A percentile compares a stretch with the other conserved stretches of the same genome.
These are phyloP conservation scores for Naematelia aurantialba DNA, from an alignment of 768 basidiomycete species.

Conservation along the genomic window DNA sequence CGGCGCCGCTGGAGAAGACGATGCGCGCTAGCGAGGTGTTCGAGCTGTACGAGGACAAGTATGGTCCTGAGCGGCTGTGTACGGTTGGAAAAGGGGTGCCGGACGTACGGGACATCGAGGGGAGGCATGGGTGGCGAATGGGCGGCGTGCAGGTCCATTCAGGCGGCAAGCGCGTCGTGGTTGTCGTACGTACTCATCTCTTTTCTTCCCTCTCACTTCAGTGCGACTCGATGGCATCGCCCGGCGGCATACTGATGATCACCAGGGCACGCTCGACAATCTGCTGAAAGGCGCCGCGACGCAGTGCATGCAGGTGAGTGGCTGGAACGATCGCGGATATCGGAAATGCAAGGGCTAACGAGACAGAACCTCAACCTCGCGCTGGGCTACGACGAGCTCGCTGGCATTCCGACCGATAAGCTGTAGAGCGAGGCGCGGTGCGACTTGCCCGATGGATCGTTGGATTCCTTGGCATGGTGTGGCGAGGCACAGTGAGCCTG, in stretches of 20 bases:
- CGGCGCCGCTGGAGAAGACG: constrained; percentile 68
- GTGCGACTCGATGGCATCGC: constrained; percentile 1
- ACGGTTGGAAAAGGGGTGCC: constrained; percentile 67
- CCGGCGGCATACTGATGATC: not conserved
- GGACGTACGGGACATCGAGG: constrained; percentile 63
- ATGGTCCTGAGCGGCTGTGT: constrained; percentile 70
- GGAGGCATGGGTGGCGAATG: constrained; percentile 80
- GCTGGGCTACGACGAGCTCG: constrained; percentile 78
- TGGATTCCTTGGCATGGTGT: not conserved
- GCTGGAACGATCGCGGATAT: not conserved
- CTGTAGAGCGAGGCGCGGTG: too few relatives aligned
- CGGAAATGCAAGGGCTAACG: constrained; percentile 1
- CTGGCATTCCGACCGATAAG: constrained; percentile 62
- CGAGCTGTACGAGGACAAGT: constrained; percentile 71
- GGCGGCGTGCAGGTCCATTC: constrained; percentile 94
- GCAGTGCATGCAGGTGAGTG: constrained; percentile 86
- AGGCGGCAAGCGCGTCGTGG: constrained; percentile 80
- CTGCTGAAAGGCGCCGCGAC: constrained; percentile 96
- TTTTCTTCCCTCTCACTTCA: not conserved
- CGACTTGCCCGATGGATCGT: too few relatives aligned
- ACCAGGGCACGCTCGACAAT: constrained; percentile 88
- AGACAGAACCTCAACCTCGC: constrained; percentile 81
- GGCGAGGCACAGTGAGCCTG: too few relatives aligned
- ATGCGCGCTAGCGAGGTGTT: constrained; percentile 70
- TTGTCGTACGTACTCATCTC: constrained; percentile 64